Base-by-base conservation (phyloP, 176 grass and related monocot species). In the Puya raimondii region DNA sequence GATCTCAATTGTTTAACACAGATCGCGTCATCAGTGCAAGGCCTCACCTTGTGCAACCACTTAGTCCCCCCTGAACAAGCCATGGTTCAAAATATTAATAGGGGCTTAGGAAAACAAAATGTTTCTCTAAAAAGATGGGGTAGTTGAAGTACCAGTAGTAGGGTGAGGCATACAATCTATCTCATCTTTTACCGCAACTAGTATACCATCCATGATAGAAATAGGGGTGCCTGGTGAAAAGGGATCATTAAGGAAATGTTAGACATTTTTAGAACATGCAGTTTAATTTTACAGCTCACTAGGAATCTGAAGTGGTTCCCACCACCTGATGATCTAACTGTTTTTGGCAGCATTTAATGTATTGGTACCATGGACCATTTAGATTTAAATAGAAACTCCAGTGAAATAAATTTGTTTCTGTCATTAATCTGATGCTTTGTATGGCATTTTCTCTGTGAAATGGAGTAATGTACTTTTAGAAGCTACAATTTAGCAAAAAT, bases 171-270 rank as follows among this genome's bases (percentile, higher is more conserved):
- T 56, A 73, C 92, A 96, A 26, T 91, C 92, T 52, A 96, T 85
- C 79, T 96, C 92, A 74, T 96, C 88, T 59, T 96, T 96, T 2
- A 96, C 81, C 0, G 92, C 92, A 14, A 96, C 92, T 11, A 89
- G 70, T 17, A 91, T 53, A 17, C 92, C 92, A 73, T 91, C 92
- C 86, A 96, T 86, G 26, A 76, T 67, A 21, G 86, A 91, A 79
- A 89, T 79, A 25, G 88, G 70, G 16, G 51, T 57, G 12, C 92
- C 92, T 96, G 78, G 50, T 12, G 27, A n/a, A 3, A 49, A 77
- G 52, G 53, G 4, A 54, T 16, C 12, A 4, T 64, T 76, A 57
- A 74, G 9, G 12, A 71, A 11, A 11, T 13, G 16, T 11, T 15
- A 77, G 53, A 47, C 61, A 33, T 17, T 23, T 33, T 33, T 69